Evolutionary conservation across 2,329 filamentous ascomycete genomes (phyloP).

Genomic region (Aspergillus alliaceus): DNA sequence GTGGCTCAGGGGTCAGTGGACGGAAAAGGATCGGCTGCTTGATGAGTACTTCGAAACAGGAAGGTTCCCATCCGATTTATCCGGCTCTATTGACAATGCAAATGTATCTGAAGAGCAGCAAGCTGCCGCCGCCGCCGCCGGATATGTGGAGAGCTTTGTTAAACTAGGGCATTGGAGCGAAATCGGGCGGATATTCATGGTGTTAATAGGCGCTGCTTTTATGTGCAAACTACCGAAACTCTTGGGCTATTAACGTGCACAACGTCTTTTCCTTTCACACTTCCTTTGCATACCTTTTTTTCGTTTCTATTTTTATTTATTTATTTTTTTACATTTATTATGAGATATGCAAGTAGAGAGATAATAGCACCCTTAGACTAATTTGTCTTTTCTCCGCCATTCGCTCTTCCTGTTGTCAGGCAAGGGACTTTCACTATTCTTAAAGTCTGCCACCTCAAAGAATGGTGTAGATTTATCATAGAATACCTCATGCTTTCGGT

Average conservation of each 20-base stretch:
- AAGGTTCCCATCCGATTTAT: slow-evolving; percentile 72
- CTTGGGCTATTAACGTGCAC: slow-evolving; percentile 18
- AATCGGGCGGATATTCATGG: slow-evolving; percentile 45
- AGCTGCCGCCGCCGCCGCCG: slow-evolving; percentile 33
- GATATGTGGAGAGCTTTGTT: slow-evolving; percentile 46
- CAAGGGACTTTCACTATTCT: neutral
- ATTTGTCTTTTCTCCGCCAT: neutral
- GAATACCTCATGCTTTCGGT: neutral
- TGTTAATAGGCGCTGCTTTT: slow-evolving; percentile 36
- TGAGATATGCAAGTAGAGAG: slow-evolving; percentile 1
- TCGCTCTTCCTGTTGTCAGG: neutral
- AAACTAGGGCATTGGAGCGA: slow-evolving; percentile 45
- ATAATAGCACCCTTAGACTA: neutral
- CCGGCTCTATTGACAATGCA: slow-evolving; percentile 49
- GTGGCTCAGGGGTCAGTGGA: slow-evolving; percentile 86
- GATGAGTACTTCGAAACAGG: slow-evolving; percentile 78
- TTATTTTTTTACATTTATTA: neutral
- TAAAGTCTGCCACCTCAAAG: too few species aligned
- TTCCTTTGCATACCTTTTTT: neutral
- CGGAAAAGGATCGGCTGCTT: slow-evolving; percentile 86
- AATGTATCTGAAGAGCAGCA: slow-evolving; percentile 36
- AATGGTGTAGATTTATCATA: too few species aligned
- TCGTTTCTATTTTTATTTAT: too few species aligned
- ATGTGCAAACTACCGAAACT: slow-evolving; percentile 31
- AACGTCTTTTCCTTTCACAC: slow-evolving; percentile 1